Evolutionary conservation across 805 yeast species (phyloP), one percentile per base, ranked within the genome.

Genomic region (Blastobotrys parvus): DNA sequence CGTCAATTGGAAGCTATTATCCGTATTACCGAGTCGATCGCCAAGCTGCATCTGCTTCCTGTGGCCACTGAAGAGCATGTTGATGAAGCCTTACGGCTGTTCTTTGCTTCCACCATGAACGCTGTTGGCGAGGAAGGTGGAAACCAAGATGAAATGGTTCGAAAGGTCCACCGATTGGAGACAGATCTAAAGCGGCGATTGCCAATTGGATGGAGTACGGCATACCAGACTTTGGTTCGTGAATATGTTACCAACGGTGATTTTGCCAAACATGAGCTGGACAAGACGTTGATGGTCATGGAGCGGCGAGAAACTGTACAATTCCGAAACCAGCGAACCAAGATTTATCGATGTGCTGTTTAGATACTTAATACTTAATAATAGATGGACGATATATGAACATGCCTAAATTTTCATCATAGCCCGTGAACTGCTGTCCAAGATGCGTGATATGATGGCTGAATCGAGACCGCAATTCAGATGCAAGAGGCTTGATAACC

Each of bases 1-100:
- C 88, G 99, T 72, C 99, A 92, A 68, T 72, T 92, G 48, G 99
- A 92, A 65, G 98, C 99, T 32, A 86, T 92, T 54, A 78, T 92
- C 39, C 89, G 99, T 68, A 92, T 92, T 43, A 77, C 97, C 1
- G 99, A 92, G 66, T 77, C 95, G 0, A 67, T 92, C 44, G 98
- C 98, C 5, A 92, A 92, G 62, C 62, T 92, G 45, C 80, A 80
- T 44, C 67, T 92, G 44, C 72, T 82, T 11, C 90, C 97, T 1
- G 72, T 87, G 15, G 97, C 96, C 2, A 74, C 78, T 6, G 92
- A 79, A 54, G 81, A 77, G 50, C 97, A 92, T 59, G 98, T 92
- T 22, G 90, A 86, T 55, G 98, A 92, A 60, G 97, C 97, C 0
- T 85, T 92, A 48, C 69, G 99, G 56, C 68, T 92, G 48, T 92